A percentile compares a stretch with the other conserved stretches of the same genome.
These are phyloP conservation scores for Penicillium verhagenii DNA, from an alignment of 495 filamentous ascomycete species.

Conservation along the genomic window DNA sequence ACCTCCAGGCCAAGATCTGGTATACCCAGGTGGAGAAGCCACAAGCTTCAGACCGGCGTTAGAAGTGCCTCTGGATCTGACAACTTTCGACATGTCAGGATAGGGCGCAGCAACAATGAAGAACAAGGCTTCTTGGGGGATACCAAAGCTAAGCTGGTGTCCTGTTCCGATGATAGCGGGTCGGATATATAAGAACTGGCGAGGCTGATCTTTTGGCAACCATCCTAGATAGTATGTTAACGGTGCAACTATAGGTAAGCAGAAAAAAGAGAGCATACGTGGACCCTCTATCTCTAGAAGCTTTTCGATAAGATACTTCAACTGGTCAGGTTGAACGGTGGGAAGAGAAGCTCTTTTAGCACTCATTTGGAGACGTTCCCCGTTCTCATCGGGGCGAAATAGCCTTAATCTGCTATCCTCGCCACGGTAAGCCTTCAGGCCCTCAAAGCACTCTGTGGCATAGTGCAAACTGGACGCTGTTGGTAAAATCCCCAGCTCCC, in stretches of 20 bases:
- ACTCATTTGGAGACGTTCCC: constrained; percentile 67
- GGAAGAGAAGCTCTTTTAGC: constrained; percentile 76
- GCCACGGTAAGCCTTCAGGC: constrained; percentile 83
- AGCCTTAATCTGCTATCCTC: constrained; percentile 77
- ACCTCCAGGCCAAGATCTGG: constrained; percentile 89
- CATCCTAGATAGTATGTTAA: constrained; percentile 51
- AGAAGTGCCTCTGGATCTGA: constrained; percentile 12
- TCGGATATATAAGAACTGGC: constrained; percentile 71
- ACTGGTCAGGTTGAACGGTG: constrained; percentile 64
- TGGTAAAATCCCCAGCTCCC: constrained; percentile 76
- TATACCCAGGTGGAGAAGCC: constrained; percentile 70
- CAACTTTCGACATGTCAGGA: constrained; percentile 52
- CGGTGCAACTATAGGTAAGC: background rate
- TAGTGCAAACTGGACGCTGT: constrained; percentile 87
- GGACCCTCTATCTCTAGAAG: constrained; percentile 53
- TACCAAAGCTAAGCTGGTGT: constrained; percentile 73
- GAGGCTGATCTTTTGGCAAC: constrained; percentile 64
- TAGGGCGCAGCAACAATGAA: constrained; percentile 78
- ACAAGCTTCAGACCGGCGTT: constrained; percentile 74
- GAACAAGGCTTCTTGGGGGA: constrained; percentile 77
- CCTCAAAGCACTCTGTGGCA: constrained; percentile 90
- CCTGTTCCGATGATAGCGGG: constrained; percentile 85
- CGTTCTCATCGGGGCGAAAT: constrained; percentile 81
- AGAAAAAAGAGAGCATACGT: constrained; percentile 28
- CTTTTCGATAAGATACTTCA: constrained; percentile 72